A percentile compares a stretch with the other conserved stretches of the same genome.
phyloP scores from a whole-genome alignment of 108 stramenopile species.

The Nitzschia sp. region DNA sequence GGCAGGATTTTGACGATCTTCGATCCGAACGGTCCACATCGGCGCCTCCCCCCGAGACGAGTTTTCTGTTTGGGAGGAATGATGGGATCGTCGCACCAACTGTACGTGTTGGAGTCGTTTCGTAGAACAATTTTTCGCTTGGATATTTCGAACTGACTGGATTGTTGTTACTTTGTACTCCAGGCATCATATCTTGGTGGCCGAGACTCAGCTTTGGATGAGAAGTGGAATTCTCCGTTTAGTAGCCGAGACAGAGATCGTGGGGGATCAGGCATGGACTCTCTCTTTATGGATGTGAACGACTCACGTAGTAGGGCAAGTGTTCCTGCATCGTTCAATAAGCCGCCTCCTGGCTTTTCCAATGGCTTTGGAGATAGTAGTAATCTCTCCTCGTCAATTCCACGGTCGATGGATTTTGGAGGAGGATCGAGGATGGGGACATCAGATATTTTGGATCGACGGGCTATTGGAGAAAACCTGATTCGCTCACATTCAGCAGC shows the following conservation, averaged over 20 bases:
- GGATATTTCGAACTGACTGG: constrained; percentile 5
- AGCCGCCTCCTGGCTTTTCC: neutral
- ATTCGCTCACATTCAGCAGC: constrained; percentile 62
- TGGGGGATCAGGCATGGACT: neutral
- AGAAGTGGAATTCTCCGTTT: constrained; percentile 5
- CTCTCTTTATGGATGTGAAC: constrained; percentile 7
- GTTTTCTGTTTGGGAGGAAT: constrained; percentile 18
- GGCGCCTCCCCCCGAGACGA: constrained; percentile 31
- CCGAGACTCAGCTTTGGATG: neutral
- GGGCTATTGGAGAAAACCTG: constrained; percentile 40
- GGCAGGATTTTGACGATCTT: constrained; percentile 12
- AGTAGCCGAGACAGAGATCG: neutral
- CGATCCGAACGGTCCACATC: constrained; percentile 35
- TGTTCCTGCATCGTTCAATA: neutral
- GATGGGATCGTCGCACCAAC: neutral
- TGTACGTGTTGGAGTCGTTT: neutral
- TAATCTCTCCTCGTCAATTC: neutral
- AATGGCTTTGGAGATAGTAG: neutral
- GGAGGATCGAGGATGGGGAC: neutral
- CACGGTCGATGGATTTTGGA: neutral
- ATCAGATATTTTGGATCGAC: constrained; percentile 2
- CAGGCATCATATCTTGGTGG: constrained; percentile 4
- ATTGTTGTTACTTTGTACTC: neutral
- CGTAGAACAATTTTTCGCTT: no score
- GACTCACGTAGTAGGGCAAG: neutral